Evolutionary conservation across 2,329 filamentous ascomycete species (phyloP).

Genomic region (Metarhizium robertsii): DNA sequence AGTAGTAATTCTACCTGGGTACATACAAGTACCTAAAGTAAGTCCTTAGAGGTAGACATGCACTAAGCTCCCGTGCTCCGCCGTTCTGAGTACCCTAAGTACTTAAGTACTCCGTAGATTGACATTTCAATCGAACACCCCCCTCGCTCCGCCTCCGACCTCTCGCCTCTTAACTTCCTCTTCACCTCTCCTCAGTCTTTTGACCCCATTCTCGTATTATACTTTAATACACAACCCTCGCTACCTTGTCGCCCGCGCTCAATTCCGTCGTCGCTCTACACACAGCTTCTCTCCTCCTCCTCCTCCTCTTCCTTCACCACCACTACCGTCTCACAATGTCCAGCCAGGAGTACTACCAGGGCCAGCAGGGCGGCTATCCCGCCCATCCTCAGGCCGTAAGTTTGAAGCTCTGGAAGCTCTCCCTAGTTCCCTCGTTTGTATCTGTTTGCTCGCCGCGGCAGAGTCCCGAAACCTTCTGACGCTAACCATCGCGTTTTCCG

Average conservation of each 20-base stretch:
- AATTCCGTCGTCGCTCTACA: not conserved
- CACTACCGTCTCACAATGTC: slow-evolving; percentile 21
- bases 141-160: not conserved
- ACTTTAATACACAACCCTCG: not conserved
- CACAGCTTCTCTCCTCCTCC: not conserved
- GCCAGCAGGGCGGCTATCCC: slow-evolving; percentile 26
- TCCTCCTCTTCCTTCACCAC: not conserved
- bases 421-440: not conserved
- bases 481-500: not conserved
- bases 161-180: not conserved
- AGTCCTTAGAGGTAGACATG: too few species aligned
- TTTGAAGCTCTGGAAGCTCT: not conserved
- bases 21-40: too few species aligned
- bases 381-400: slow-evolving; percentile 32
- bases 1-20: too few species aligned
- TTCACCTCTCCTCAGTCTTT: not conserved
- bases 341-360: slow-evolving; percentile 32
- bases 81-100: not conserved
- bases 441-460: not conserved
- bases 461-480: not conserved
- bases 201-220: not conserved
- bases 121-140: not conserved
- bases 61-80: too few species aligned
- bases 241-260: not conserved
- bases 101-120: not conserved